Percentiles rank a stretch among this genome's conserved stretches.
These are phyloP conservation scores for Cymodocea nodosa DNA, from an alignment of 116 monocot genomes.

Conservation along the genomic window DNA sequence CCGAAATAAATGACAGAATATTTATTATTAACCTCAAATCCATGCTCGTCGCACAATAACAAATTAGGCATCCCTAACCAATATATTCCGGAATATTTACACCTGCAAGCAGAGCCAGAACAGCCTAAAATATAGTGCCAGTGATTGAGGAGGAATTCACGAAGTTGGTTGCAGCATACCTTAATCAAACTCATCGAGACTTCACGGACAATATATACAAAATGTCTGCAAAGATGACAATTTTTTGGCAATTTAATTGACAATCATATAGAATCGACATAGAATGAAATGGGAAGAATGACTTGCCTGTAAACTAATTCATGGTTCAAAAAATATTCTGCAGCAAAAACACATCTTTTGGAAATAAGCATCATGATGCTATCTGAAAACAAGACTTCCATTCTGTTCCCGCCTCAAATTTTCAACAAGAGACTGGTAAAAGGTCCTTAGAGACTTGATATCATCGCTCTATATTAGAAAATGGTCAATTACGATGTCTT, in stretches of 20 bases:
- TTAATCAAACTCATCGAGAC: background rate
- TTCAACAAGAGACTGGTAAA: slow-evolving; percentile 70
- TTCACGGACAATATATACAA: background rate
- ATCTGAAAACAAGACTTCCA: slow-evolving; percentile 87
- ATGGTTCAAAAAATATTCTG: background rate
- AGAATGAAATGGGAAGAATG: background rate
- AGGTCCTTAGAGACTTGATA: slow-evolving; percentile 57
- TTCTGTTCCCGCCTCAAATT: slow-evolving; percentile 87
- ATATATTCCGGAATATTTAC: slow-evolving; percentile 3
- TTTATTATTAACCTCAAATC: background rate
- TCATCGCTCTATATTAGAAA: slow-evolving; percentile 45
- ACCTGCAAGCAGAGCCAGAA: background rate
- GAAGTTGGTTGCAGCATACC: background rate
- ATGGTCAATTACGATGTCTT: background rate
- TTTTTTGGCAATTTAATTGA: background rate
- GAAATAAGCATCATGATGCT: slow-evolving; percentile 15
- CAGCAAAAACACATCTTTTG: background rate
- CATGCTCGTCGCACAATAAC: background rate
- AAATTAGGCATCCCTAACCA: background rate
- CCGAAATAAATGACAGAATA: background rate
- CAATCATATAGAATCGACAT: background rate
- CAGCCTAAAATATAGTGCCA: background rate
- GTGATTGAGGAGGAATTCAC: background rate
- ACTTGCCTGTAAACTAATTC: slow-evolving; percentile 1
- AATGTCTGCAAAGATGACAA: background rate